Base-by-base conservation (phyloP, 2,329 filamentous ascomycete genomes). In the Calonectria pseudoreteaudii region DNA sequence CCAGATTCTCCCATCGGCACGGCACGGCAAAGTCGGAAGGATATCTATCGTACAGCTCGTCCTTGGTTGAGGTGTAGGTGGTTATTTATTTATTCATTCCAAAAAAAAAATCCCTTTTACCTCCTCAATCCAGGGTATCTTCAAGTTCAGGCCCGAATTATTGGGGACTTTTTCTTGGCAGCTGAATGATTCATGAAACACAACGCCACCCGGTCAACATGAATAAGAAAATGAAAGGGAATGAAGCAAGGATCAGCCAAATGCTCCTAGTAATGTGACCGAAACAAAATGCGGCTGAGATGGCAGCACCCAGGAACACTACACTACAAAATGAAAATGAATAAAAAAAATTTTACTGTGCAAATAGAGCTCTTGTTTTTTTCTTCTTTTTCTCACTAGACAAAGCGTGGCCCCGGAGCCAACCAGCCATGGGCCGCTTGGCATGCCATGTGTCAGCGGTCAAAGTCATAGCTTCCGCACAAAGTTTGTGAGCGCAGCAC, bases 361-460 rank as follows among this genome's bases (percentile, higher is more conserved):
- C 56, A 28, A n/a, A 44, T 7, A 20, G 23, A 28, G 34, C 28
- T 34, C 5, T 47, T 47, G 10, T 47, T 47, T 47, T 5, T 13
- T 13, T 5, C 4, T 23, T 23, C 13, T n/a, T 10, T n/a, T 23
- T 14, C 36, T 62, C 34, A 62, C 56, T 41, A 16, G 36, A 18
- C n/a, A 23, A 23, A 38, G 26, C 23, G 34, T 41, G 34, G 56
- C 16, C 36, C 56, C 23, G 16, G 56, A 62, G 56, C 56, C 52
- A 60, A 53, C 10, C n/a, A 62, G 44, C 28, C 68, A 65, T 49
- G 47, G 47, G 36, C 47, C 56, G 23, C 36, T 14, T n/a, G 28
- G n/a, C 56, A 65, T 72, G 47, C 64, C 65, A 58, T 72, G 71
- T 69, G 66, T 72, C 71, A 72, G 66, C 66, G 71, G 50, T 65